Evolutionary conservation across 495 filamentous ascomycete genomes (phyloP).

Genomic region (Chaetomidium leptoderma): DNA sequence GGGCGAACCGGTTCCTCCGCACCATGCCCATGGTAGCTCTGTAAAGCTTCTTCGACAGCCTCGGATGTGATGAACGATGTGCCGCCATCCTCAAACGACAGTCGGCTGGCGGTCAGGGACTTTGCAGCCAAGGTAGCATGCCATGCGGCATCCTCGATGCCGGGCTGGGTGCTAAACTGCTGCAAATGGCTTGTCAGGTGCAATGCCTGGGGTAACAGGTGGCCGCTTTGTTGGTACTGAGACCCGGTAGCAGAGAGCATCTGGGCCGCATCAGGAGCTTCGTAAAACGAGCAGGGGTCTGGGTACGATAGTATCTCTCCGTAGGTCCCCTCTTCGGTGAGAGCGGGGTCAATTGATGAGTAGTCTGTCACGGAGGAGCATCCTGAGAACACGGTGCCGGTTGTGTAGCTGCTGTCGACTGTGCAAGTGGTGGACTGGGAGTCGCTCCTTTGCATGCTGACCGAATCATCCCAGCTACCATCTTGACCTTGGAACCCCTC

Average conservation of each 20-base stretch:
- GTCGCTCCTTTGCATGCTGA: conserved; percentile 9
- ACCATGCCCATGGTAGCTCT: not conserved
- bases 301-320: not conserved
- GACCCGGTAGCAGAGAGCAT: conserved; percentile 10
- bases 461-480: conserved; percentile 1
- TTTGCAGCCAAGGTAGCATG: conserved; percentile 10
- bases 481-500: not conserved
- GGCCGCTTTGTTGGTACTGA: conserved; percentile 1
- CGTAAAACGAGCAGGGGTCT: not conserved
- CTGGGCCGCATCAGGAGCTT: not conserved
- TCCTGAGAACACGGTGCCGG: not conserved
- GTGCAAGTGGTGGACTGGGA: conserved; percentile 12
- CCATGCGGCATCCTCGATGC: conserved; percentile 10
- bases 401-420: conserved; percentile 8
- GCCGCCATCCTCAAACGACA: not conserved
- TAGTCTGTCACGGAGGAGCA: not conserved
- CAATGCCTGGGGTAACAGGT: not conserved
- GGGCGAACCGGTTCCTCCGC: not conserved
- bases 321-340: not conserved
- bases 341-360: not conserved
- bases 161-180: not conserved
- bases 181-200: not conserved
- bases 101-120: not conserved
- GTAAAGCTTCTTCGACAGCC: conserved; percentile 1
- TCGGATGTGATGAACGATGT: conserved; percentile 2